These are phyloP conservation scores for Macadamia integrifolia DNA, from an alignment of 164 flowering plant genomes.

Conservation along the genomic window DNA sequence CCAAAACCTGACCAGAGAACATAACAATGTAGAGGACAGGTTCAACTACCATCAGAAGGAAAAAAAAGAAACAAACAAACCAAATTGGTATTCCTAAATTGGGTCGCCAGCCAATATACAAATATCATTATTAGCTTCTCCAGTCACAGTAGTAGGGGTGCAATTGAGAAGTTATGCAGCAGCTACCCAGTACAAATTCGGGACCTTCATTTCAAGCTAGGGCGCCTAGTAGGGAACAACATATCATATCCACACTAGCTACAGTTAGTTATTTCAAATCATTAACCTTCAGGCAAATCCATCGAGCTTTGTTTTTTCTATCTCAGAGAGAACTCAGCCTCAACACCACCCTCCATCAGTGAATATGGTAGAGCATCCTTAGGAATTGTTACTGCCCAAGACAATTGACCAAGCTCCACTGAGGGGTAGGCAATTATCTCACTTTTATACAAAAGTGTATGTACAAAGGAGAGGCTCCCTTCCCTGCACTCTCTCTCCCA, in stretches of 20 bases:
- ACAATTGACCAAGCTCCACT: neutral
- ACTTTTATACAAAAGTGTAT: neutral
- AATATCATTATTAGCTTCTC: neutral
- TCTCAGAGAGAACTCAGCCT: neutral
- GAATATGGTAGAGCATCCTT: neutral
- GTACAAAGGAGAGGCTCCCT: neutral
- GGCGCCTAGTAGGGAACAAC: too few relatives aligned
- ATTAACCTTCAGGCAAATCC: neutral
- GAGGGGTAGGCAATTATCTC: neutral
- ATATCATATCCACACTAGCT: too few relatives aligned
- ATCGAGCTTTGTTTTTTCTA: neutral
- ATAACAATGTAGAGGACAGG: neutral
- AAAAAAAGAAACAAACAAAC: neutral
- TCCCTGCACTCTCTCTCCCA: too few relatives aligned
- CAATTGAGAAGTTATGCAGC: too few relatives aligned
- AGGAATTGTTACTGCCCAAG: neutral
- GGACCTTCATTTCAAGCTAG: too few relatives aligned
- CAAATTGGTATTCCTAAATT: neutral
- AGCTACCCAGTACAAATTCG: too few relatives aligned
- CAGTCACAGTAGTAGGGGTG: too few relatives aligned
- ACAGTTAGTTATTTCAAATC: neutral
- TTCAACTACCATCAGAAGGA: neutral
- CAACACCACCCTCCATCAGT: neutral
- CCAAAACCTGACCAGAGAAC: conserved; percentile 54
- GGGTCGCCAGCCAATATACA: neutral